Percentiles rank a stretch among this genome's conserved stretches.
Evolutionary conservation across 345 rosid genomes (phyloP).

Genomic region (Aquilaria malaccensis): DNA sequence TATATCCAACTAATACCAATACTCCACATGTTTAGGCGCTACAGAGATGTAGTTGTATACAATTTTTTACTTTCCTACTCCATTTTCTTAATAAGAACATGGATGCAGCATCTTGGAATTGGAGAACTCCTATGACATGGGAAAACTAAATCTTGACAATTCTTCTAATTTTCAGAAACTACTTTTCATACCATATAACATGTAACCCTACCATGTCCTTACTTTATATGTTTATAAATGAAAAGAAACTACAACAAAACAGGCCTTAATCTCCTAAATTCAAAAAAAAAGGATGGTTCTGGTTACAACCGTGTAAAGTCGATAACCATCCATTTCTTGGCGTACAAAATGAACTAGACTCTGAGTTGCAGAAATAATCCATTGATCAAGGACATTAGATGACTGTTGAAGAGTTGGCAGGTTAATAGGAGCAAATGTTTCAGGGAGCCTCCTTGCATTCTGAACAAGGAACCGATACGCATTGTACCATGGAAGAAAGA

Average conservation of each 20-base stretch:
- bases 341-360: constrained; percentile 93
- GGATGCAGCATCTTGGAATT: too few relatives aligned
- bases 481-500: constrained; percentile 99
- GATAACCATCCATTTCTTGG: constrained; percentile 87
- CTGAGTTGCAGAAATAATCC: constrained; percentile 98
- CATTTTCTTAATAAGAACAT: too few relatives aligned
- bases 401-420: constrained; percentile 52
- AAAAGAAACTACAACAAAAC: constrained; percentile 3
- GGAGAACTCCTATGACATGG: too few relatives aligned
- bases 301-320: constrained; percentile 81
- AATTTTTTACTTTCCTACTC: too few relatives aligned
- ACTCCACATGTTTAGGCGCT: too few relatives aligned
- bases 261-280: not conserved
- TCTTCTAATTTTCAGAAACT: too few relatives aligned
- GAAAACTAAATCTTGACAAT: too few relatives aligned
- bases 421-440: constrained; percentile 62
- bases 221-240: too few relatives aligned
- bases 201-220: too few relatives aligned
- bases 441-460: constrained; percentile 86
- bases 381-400: constrained; percentile 89
- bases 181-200: too few relatives aligned
- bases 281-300: constrained; percentile 7
- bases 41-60: too few relatives aligned
- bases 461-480: constrained; percentile 97
- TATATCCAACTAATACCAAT: too few relatives aligned